phyloP scores from a whole-genome alignment of 2,329 filamentous ascomycete genomes.

The Dactylellina haptotyla region DNA sequence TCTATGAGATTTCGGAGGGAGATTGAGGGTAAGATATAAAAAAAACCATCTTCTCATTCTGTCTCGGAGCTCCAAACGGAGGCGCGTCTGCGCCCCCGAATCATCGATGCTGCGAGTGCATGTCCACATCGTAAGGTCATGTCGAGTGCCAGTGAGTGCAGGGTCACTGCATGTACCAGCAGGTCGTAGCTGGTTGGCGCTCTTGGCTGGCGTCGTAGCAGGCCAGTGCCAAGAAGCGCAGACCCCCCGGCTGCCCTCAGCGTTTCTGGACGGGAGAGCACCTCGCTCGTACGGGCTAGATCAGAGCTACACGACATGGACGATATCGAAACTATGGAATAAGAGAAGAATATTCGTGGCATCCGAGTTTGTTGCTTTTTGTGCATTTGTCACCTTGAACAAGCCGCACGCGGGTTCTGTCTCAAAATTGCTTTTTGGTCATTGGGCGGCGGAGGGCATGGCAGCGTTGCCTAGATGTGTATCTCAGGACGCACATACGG shows the following conservation, averaged over 20 bases:
- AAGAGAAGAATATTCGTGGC: not conserved
- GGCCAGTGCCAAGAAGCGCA: conserved; percentile 17
- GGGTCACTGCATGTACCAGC: conserved; percentile 48
- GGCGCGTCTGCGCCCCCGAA: conserved; percentile 19
- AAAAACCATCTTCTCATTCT: not conserved
- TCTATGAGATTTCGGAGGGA: not conserved
- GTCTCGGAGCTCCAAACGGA: conserved; percentile 34
- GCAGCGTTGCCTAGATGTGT: conserved; percentile 43
- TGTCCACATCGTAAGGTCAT: conserved; percentile 1
- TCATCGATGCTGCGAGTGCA: conserved; percentile 28
- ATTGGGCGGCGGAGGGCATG: conserved; percentile 1
- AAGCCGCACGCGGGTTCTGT: conserved; percentile 34
- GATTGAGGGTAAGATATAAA: not conserved
- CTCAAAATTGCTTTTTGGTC: conserved; percentile 46
- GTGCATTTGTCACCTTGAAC: conserved; percentile 30
- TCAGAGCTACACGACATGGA: conserved; percentile 9
- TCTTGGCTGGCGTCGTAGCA: conserved; percentile 28
- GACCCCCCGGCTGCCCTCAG: not conserved
- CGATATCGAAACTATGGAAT: not conserved
- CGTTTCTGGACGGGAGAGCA: not conserved
- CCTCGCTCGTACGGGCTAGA: conserved; percentile 1
- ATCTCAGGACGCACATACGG: conserved; percentile 25
- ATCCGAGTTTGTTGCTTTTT: conserved; percentile 24
- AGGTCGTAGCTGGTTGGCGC: conserved; percentile 27
- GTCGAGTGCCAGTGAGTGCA: conserved; percentile 26